Evolutionary conservation across 2,329 filamentous ascomycete genomes (phyloP).

Genomic region (Botryotinia globosa): DNA sequence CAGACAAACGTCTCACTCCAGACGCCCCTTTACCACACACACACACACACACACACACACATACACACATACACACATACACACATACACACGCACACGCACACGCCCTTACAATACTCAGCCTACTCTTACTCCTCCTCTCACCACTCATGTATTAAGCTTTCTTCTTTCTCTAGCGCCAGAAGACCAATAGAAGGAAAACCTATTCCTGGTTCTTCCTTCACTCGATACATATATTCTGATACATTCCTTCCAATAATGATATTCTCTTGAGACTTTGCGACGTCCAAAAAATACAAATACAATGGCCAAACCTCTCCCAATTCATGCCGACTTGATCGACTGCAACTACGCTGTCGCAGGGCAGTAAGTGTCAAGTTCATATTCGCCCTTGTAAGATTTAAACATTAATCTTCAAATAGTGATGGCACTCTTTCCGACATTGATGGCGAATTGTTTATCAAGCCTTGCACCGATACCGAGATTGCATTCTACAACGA

Average conservation of each 20-base stretch:
- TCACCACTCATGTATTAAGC: neutral
- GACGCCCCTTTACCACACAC: slow-evolving; percentile 1
- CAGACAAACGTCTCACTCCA: slow-evolving; percentile 10
- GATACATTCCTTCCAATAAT: slow-evolving; percentile 32
- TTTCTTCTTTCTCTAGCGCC: slow-evolving; percentile 9
- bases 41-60: neutral
- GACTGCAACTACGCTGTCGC: slow-evolving; percentile 75
- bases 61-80: neutral
- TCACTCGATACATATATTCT: slow-evolving; percentile 20
- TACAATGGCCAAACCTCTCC: slow-evolving; percentile 44
- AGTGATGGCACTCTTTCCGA: slow-evolving; percentile 92
- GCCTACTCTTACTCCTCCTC: neutral
- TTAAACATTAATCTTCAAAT: slow-evolving; percentile 25
- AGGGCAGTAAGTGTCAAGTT: slow-evolving; percentile 66
- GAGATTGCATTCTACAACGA: slow-evolving; percentile 91
- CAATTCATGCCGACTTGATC: slow-evolving; percentile 52
- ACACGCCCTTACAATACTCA: slow-evolving; percentile 17
- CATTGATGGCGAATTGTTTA: slow-evolving; percentile 76
- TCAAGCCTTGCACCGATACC: slow-evolving; percentile 85
- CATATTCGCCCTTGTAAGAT: neutral
- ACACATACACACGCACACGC: neutral
- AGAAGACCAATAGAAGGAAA: slow-evolving; percentile 18
- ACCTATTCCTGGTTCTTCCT: slow-evolving; percentile 13
- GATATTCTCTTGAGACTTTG: slow-evolving; percentile 35
- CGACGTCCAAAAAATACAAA: neutral